Evolutionary conservation across 2,329 filamentous ascomycete genomes (phyloP).

Genomic region (Fusarium sp.): DNA sequence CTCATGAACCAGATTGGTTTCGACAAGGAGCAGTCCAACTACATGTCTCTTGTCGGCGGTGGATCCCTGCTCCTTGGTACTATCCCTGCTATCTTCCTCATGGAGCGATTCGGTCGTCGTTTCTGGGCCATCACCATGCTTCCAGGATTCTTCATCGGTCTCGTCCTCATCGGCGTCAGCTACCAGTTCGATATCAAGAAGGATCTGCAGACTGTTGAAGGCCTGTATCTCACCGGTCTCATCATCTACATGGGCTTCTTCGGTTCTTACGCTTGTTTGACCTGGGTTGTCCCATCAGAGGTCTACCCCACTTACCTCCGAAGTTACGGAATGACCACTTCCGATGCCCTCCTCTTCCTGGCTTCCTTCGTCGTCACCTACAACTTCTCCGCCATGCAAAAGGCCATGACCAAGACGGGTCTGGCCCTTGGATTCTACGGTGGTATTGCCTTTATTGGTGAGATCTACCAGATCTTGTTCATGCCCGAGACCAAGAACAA

Average conservation of each 20-base stretch:
- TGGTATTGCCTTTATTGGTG: constrained; percentile 73
- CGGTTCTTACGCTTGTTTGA: constrained; percentile 69
- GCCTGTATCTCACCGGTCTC: constrained; percentile 71
- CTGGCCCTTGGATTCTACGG: constrained; percentile 75
- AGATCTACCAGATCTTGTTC: constrained; percentile 76
- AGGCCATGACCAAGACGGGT: constrained; percentile 70
- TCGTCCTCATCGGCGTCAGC: constrained; percentile 69
- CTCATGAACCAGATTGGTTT: constrained; percentile 75
- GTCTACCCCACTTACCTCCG: constrained; percentile 77
- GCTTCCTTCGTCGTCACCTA: constrained; percentile 77
- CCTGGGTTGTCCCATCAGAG: constrained; percentile 72
- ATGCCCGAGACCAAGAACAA: constrained; percentile 79
- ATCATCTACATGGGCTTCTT: constrained; percentile 75
- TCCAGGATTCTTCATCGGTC: constrained; percentile 73
- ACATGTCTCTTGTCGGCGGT: constrained; percentile 78
- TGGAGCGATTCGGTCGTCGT: constrained; percentile 75
- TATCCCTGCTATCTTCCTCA: constrained; percentile 71
- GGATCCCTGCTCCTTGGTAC: constrained; percentile 71
- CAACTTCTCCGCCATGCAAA: constrained; percentile 75
- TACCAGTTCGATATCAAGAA: constrained; percentile 63
- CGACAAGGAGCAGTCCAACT: constrained; percentile 66
- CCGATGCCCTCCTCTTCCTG: constrained; percentile 72
- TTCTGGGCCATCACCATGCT: constrained; percentile 79
- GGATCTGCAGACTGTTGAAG: constrained; percentile 59
- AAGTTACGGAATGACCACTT: constrained; percentile 76